phyloP scores from a whole-genome alignment of 805 yeast genomes.

The Lachancea meyersii region DNA sequence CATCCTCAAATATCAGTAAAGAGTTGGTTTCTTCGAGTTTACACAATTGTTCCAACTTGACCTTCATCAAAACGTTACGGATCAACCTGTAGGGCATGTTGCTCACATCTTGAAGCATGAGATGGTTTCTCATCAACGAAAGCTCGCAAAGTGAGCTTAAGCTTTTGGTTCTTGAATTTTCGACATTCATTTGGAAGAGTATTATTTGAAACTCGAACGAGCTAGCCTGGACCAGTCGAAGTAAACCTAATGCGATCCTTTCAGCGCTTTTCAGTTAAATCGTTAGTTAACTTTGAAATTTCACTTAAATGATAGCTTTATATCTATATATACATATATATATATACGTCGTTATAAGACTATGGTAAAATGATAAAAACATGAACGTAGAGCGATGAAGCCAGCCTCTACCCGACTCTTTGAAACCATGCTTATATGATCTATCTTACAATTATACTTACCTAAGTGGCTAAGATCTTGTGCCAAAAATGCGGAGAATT shows the following conservation, averaged over 20 bases:
- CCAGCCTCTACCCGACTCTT: background rate
- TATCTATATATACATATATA: too few relatives aligned
- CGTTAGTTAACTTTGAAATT: too few relatives aligned
- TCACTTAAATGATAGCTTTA: too few relatives aligned
- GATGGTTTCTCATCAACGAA: constrained; percentile 22
- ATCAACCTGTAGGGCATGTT: constrained; percentile 33
- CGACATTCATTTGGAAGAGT: background rate
- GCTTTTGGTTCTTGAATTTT: background rate
- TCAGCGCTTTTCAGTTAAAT: too few relatives aligned
- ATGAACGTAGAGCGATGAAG: too few relatives aligned
- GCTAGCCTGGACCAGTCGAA: background rate
- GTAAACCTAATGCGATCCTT: background rate
- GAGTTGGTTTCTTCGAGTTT: constrained; percentile 32
- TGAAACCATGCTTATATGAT: background rate
- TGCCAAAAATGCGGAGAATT: background rate
- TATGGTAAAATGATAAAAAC: too few relatives aligned
- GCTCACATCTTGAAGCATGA: constrained; percentile 25
- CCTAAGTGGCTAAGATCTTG: background rate
- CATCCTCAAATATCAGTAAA: constrained; percentile 35
- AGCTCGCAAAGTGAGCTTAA: constrained; percentile 17
- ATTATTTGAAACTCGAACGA: background rate
- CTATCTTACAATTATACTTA: background rate
- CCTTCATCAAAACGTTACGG: constrained; percentile 24
- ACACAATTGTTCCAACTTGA: constrained; percentile 29
- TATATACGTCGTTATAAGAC: too few relatives aligned